phyloP scores from a whole-genome alignment of 1,284 basidiomycete genomes.

The Papiliotrema nemorosa region DNA sequence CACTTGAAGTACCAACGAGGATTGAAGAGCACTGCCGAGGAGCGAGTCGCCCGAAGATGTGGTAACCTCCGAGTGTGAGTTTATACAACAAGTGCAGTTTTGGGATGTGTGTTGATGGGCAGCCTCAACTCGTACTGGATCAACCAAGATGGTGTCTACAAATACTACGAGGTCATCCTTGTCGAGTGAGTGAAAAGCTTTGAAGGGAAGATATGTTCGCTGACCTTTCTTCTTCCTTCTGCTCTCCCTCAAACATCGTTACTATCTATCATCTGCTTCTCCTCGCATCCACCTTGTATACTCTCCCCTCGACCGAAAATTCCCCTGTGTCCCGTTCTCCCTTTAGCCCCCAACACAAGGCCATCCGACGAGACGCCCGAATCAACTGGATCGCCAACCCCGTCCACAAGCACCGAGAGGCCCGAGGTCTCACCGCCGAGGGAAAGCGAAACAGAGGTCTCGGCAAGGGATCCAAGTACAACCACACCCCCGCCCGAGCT shows the following conservation, averaged over 20 bases:
- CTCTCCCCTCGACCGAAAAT: too few species aligned
- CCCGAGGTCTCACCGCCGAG: conserved; percentile 92
- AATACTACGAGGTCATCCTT: conserved; percentile 98
- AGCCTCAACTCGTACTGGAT: conserved; percentile 96
- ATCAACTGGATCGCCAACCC: conserved; percentile 98
- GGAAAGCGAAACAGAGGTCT: conserved; percentile 82
- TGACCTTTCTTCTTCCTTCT: conserved; percentile 7
- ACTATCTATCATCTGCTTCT: not conserved
- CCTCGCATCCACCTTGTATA: not conserved
- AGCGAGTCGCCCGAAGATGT: conserved; percentile 95
- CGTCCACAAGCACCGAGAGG: conserved; percentile 98
- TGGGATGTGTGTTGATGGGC: conserved; percentile 3
- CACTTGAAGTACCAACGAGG: conserved; percentile 98
- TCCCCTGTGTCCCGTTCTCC: too few species aligned
- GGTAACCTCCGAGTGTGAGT: conserved; percentile 82
- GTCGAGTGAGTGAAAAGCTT: conserved; percentile 71
- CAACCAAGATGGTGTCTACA: conserved; percentile 99
- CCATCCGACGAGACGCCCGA: conserved; percentile 85
- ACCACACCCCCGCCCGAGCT: conserved; percentile 84
- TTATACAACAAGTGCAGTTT: not conserved
- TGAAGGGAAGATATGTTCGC: not conserved
- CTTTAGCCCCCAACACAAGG: conserved; percentile 53
- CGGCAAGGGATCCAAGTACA: conserved; percentile 94
- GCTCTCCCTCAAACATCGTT: conserved; percentile 1
- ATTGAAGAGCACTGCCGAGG: conserved; percentile 90